Conservation (phyloP, 257 asterid genomes). For the Ehretia macrophylla region DNA sequence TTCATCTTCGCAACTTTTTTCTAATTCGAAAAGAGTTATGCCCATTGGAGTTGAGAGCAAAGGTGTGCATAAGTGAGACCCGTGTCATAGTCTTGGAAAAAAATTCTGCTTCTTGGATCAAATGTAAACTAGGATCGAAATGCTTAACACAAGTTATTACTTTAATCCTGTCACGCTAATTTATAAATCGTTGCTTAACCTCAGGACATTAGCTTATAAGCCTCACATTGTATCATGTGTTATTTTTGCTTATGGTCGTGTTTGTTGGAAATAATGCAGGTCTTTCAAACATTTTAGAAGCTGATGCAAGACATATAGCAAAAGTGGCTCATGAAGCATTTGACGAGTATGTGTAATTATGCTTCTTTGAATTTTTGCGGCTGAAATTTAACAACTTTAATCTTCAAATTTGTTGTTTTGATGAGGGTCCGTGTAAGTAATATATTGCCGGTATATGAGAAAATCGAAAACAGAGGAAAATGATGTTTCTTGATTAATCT, state of each 20-base stretch:
- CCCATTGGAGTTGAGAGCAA: slow-evolving; percentile 23
- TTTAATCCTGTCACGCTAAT: too few species aligned
- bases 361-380: background rate
- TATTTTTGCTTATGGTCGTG: background rate
- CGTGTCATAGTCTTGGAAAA: background rate
- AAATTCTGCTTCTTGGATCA: too few species aligned
- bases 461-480: too few species aligned
- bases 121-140: too few species aligned
- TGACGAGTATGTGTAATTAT: slow-evolving; percentile 39
- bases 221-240: background rate
- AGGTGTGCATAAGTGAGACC: slow-evolving; percentile 13
- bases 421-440: background rate
- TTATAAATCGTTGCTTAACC: too few species aligned
- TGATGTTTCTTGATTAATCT: background rate
- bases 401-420: background rate
- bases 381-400: too few species aligned
- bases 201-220: too few species aligned
- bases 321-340: slow-evolving; percentile 47
- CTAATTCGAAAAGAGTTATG: background rate
- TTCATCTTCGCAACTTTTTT: background rate
- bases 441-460: too few species aligned
- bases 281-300: slow-evolving; percentile 45
- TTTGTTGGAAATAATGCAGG: slow-evolving; percentile 8
- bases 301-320: slow-evolving; percentile 54
- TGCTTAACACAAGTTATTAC: background rate